Percentiles rank a stretch among this genome's conserved stretches.
phyloP scores from a whole-genome alignment of 345 rosid genomes.

The Eutrema heterophyllum region DNA sequence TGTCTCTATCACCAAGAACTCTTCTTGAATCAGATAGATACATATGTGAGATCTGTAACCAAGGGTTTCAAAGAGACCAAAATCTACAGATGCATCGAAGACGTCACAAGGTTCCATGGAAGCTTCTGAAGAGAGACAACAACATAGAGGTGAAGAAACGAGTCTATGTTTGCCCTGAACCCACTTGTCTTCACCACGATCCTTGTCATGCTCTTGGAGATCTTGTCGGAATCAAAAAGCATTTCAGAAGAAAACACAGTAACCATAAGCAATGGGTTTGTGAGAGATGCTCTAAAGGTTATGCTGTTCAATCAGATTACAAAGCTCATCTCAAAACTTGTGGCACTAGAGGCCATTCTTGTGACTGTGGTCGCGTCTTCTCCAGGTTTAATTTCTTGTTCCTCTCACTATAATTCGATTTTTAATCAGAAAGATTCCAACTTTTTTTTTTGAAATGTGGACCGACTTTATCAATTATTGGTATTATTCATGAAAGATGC shows the following conservation, averaged over 20 bases:
- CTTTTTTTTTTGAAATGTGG: not conserved
- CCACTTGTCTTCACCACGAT: constrained; percentile 73
- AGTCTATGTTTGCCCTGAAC: constrained; percentile 79
- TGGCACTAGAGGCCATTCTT: constrained; percentile 84
- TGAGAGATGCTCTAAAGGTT: constrained; percentile 71
- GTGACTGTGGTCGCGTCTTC: constrained; percentile 90
- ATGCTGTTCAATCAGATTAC: constrained; percentile 87
- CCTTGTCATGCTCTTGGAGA: constrained; percentile 86
- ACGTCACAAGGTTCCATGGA: constrained; percentile 88
- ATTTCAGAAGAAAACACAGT: constrained; percentile 74
- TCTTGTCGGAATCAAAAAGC: constrained; percentile 83
- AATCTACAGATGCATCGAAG: constrained; percentile 87
- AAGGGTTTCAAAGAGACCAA: constrained; percentile 88
- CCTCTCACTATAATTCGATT: not conserved
- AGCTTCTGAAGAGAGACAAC: constrained; percentile 68
- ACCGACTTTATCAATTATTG: not conserved
- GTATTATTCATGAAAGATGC: constrained; percentile 3
- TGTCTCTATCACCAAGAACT: constrained; percentile 68
- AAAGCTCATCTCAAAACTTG: constrained; percentile 89
- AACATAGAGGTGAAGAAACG: constrained; percentile 60
- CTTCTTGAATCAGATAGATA: constrained; percentile 74
- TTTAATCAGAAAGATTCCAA: constrained; percentile 4
- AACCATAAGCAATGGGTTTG: constrained; percentile 82
- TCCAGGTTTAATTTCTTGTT: constrained; percentile 51
- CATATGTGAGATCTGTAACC: constrained; percentile 87